Percentiles rank a stretch among this genome's conserved stretches.
These are phyloP conservation scores for Alternaria brassicicola DNA, from an alignment of 2,329 filamentous ascomycete species.

Conservation along the genomic window DNA sequence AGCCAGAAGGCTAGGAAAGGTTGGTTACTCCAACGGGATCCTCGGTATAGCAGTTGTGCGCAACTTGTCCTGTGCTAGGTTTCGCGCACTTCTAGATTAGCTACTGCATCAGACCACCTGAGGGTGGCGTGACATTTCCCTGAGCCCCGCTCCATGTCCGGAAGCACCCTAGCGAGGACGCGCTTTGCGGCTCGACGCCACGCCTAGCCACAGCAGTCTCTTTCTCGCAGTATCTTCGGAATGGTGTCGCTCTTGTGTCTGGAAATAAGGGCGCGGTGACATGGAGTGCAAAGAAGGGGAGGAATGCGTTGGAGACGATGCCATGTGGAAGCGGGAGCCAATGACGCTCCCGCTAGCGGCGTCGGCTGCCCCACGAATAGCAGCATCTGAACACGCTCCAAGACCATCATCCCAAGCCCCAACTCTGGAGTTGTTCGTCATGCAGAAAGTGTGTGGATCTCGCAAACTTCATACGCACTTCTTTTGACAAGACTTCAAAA, in stretches of 20 bases:
- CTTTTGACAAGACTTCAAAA: neutral
- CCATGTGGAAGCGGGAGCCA: constrained; percentile 5
- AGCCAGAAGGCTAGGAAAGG: constrained; percentile 7
- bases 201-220: neutral
- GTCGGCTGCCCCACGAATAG: constrained; percentile 3
- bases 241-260: neutral
- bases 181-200: neutral
- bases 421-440: neutral
- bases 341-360: constrained; percentile 11
- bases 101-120: constrained; percentile 41
- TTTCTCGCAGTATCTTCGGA: neutral
- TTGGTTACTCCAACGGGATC: constrained; percentile 22
- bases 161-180: constrained; percentile 10
- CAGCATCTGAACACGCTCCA: neutral
- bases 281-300: neutral
- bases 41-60: constrained; percentile 19
- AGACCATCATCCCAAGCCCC: neutral
- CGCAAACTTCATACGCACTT: neutral
- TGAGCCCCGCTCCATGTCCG: constrained; percentile 17
- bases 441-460: neutral
- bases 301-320: neutral
- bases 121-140: constrained; percentile 43
- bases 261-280: neutral
- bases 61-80: constrained; percentile 17
- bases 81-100: constrained; percentile 14